Base-by-base conservation (phyloP, 805 yeast species). In the Isabelozyma heimii region DNA sequence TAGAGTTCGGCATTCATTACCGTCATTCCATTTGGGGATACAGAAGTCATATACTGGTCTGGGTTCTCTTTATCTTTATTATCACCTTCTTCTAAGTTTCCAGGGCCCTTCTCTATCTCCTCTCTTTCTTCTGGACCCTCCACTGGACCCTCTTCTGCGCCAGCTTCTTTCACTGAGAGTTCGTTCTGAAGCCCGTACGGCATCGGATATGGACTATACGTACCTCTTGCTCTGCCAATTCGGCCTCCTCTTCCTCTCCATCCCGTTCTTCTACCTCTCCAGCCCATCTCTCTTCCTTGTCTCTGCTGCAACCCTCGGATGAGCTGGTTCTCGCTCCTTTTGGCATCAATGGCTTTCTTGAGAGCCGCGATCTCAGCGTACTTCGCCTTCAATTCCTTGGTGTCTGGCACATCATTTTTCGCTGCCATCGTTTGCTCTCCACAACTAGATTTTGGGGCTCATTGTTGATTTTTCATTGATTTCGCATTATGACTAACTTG, bases 1-100 rank as follows among this genome's bases (percentile, higher is more conserved):
- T 67, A 73, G 1, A 72, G 51, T 6, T 58, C 61, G 35, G 68
- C 62, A 48, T 66, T 75, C 2, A 74, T 72, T n/a, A 76, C 55
- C 13, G 72, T 61, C 63, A 68, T 60, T 4, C 77, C 75, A 27
- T 70, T 67, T 35, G 62, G 57, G 1, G 73, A 65, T 16, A 61
- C 61, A 8, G 64, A 60, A 0, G 70, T 57, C 6, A 72, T 60
- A n/a, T 41, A 45, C 45, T 38, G 58, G 2, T 6, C 26, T 30
- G 40, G 37, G 10, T 15, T 39, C 30, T 14, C 42, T 27, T n/a
- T 43, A 41, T 4, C 42, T 6, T 60, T 56, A 46, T 65, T 60
- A 13, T 70, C 12, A 20, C 24, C 24, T 20, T 20, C 24, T 5
- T 20, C 24, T 20, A 59, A 51, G n/a, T n/a, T n/a, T n/a, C n/a